Base-by-base conservation (phyloP, 1,284 basidiomycete genomes). In the Heterobasidion annosum region DNA sequence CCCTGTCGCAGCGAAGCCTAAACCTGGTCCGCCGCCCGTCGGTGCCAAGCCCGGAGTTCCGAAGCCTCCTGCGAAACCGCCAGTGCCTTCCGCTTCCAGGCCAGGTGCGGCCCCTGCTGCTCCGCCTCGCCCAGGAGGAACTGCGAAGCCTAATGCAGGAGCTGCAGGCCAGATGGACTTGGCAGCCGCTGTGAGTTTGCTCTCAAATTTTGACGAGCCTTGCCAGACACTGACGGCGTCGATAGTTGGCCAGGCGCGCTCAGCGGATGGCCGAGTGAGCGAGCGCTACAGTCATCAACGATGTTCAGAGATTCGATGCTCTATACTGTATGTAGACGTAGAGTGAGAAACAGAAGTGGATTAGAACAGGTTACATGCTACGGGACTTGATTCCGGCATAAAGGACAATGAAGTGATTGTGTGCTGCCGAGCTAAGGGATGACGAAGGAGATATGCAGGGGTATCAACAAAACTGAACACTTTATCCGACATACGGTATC, bases 91-190 rank as follows among this genome's bases (percentile, higher is more conserved):
- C 12, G 56, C 59, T 10, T 32, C 59, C 15, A 55, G 58, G 47
- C 59, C 59, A 7, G 35, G 56, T 10, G 53, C 54, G 9, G 48
- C 54, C 46, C 51, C 66, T 9, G 53, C 60, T 16, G 56, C 62
- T 7, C 52, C 62, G 6, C 63, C 64, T 10, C 67, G 64, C 51
- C 62, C 64, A 12, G 55, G 62, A 33, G 73, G 71, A 25, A 59
- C 50, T 12, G 70, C 66, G 9, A 71, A 68, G 55, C 66, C 68
- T 18, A 69, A 75, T 45, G 70, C 64, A 25, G 70, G 73, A 3
- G 67, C 74, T 1, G 67, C 71, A 25, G 84, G 90, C 25, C 90
- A 93, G 66, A 64, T 92, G 70, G 91, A 93, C 70, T 71, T 94
- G 60, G 90, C 91, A 58, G 89, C 91, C 60, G 82, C 77, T 52